Evolutionary conservation across 2,329 filamentous ascomycete species (phyloP), one percentile per base, ranked within the genome.

Genomic region (Hypoxylon sp.): DNA sequence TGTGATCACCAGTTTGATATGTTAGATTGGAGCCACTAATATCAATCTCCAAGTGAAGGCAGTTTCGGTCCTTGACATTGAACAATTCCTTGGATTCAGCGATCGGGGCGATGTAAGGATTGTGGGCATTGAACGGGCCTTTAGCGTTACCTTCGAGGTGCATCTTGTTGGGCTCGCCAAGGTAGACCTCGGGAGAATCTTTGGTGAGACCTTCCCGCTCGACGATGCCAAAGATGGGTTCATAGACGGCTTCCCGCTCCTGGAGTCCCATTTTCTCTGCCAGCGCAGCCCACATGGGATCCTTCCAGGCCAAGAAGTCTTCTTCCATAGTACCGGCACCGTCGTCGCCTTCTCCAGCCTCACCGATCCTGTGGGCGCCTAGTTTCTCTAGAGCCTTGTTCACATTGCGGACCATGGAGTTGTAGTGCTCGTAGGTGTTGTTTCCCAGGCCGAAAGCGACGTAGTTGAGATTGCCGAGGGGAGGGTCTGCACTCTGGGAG

Each of bases 341-440:
- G 78, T 99, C 96, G 74, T 99, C 96, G 75, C 96, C 96, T 82
- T 98, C 95, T 73, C 96, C 96, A 59, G 94, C 93, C 61, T 89
- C 84, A 46, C 96, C 94, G 71, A 99, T 93, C 71, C 93, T 87
- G 75, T 89, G 85, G 11, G 92, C 96, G 65, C 96, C 96, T 18
- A 97, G 85, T 75, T 92, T 95, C 75, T 89, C 85, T 63, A 99
- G 83, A 67, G 89, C 89, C 78, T 91, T 89, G 81, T 96, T 89
- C 61, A 98, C 90, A 69, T 95, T 92, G 78, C 95, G 93, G 65
- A 99, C 94, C 93, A 99, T 97, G 54, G 91, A 91, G 83, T 99
- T 99, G 86, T 97, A 99, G 84, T 99, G 96, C 78, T 99, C 96
- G 78, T 99, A 99, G 26, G 96, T 98, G 84, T 98, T 99, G 85